Evolutionary conservation across 208 protist species (phyloP).

Genomic region (Acanthamoeba royreba): DNA sequence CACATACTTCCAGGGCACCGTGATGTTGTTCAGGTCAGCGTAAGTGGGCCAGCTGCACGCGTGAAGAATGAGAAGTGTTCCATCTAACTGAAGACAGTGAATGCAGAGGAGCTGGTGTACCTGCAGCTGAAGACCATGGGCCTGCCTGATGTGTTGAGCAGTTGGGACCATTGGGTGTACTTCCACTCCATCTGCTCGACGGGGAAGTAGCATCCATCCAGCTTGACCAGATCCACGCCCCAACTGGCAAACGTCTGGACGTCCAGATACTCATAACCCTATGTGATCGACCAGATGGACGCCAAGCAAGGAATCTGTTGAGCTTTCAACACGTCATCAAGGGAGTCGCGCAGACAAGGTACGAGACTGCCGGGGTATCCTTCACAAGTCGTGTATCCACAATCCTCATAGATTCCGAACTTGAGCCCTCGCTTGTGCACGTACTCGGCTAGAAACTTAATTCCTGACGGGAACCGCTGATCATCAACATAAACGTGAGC

Average conservation of each 20-base stretch:
- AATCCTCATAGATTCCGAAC: constrained; percentile 52
- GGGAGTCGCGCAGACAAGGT: background rate
- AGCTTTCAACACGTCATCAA: background rate
- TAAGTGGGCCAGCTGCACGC: background rate
- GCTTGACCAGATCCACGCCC: constrained; percentile 37
- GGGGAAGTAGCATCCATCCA: constrained; percentile 4
- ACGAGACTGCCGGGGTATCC: background rate
- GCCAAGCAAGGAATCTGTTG: background rate
- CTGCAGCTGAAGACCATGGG: constrained; percentile 43
- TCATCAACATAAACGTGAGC: background rate
- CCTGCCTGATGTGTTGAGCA: background rate
- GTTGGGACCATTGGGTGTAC: background rate
- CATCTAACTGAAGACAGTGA: background rate
- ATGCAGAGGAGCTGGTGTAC: background rate
- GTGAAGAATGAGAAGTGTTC: background rate
- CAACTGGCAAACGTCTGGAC: constrained; percentile 25
- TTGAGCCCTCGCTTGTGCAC: constrained; percentile 48
- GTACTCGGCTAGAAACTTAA: constrained; percentile 57
- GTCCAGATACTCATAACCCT: background rate
- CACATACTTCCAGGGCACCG: background rate
- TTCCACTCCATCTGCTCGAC: background rate
- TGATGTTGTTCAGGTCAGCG: background rate
- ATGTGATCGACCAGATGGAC: background rate
- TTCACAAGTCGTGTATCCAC: background rate
- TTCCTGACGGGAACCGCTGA: constrained; percentile 44